Conservation (phyloP, 2,329 filamentous ascomycete genomes). For the Bimuria novae-zelandiae region DNA sequence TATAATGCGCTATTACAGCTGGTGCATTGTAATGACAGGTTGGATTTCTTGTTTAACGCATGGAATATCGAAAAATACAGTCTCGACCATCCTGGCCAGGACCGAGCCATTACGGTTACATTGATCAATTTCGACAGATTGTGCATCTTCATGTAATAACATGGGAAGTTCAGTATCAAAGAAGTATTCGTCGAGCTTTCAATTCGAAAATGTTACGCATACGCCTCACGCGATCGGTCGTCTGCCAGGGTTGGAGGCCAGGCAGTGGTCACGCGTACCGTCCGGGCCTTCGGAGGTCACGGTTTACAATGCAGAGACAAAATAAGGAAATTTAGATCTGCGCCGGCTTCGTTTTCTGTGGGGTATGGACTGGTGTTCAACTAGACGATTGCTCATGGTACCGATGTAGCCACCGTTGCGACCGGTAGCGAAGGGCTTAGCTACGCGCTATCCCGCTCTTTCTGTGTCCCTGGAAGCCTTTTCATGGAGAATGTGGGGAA, state of each 20-base stretch:
- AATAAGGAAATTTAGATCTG: neutral
- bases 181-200: too few species aligned
- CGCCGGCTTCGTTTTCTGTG: neutral
- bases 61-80: neutral
- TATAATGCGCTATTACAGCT: neutral
- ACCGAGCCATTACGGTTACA: too few species aligned
- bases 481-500: conserved; percentile 7
- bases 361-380: neutral
- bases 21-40: neutral
- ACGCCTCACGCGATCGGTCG: too few species aligned
- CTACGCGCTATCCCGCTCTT: neutral
- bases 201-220: too few species aligned
- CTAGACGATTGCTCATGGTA: neutral
- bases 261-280: too few species aligned
- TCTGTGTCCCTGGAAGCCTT: neutral
- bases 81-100: too few species aligned
- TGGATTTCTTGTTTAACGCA: neutral
- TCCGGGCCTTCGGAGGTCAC: too few species aligned
- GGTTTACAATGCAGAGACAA: too few species aligned
- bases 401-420: neutral
- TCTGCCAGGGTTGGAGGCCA: too few species aligned
- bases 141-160: too few species aligned
- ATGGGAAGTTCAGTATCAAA: too few species aligned
- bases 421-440: neutral
- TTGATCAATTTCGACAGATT: too few species aligned